Base-by-base conservation (phyloP, 495 filamentous ascomycete genomes). In the Aspergillus mulundensis region DNA sequence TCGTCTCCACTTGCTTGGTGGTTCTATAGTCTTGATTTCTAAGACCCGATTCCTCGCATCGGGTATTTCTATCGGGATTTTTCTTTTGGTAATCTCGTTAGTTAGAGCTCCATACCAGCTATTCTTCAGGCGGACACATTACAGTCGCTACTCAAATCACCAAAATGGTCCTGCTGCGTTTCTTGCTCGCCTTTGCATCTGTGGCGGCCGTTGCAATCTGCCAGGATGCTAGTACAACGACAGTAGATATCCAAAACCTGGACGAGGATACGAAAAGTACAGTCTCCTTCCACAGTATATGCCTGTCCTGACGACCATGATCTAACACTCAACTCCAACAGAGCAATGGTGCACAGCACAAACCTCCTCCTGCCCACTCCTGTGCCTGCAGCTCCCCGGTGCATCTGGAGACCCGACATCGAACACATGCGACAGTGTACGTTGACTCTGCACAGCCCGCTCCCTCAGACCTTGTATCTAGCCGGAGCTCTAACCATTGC, bases 401-500 rank as follows among this genome's bases (percentile, higher is more conserved):
- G 64, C 81, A 12, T 70, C 77, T 11, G 77, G 76, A 38, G 58
- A 58, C 5, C 81, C 85, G 23, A 59, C 68, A 6, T 58, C 67
- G 16, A 95, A 96, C 70, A 74, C 65, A 25, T 95, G 91, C 67
- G 79, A 89, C 63, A 60, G 87, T 15, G 90, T 93, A 80, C 68
- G 88, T 56, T 12, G 21, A 36, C 32, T 14, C 12, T 36, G 12
- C 32, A 36, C 32, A 7, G 12, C 2, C 32, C 5, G 8, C 32
- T 14, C 32, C 12, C 7, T 7, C 5, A 36, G 12, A 36, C 12
- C 32, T 36, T 4, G 10, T 10, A 5, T 30, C 5, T 30, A 30
- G 10, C 4, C 28, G 4, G 44, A 32, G 66, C 38, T 49, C 48
- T 58, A 42, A 53, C 51, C 25, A 14, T n/a, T 32, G 23, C 54